These are phyloP conservation scores for Tolypocladium ovalisporum DNA, from an alignment of 2,329 filamentous ascomycete genomes.

Conservation along the genomic window DNA sequence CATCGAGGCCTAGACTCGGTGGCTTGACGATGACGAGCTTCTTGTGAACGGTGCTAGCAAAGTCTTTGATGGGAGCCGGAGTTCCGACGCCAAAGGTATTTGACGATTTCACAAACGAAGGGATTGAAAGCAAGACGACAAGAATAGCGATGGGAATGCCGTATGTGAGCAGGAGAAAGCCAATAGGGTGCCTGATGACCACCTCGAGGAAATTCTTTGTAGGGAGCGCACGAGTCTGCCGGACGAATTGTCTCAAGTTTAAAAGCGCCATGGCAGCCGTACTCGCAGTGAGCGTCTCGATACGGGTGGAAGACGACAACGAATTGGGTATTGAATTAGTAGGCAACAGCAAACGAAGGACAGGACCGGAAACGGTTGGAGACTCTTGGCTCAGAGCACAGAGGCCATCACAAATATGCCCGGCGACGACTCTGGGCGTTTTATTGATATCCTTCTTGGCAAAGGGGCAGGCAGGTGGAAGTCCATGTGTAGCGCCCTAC, in stretches of 20 bases:
- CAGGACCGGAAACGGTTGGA: no score
- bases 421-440: no score
- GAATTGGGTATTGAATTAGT: no score
- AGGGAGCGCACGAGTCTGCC: constrained; percentile 5
- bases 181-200: constrained; percentile 5
- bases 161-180: constrained; percentile 12
- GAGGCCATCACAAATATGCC: no score
- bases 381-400: no score
- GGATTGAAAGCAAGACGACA: constrained; percentile 15
- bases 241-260: constrained; percentile 2
- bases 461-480: no score
- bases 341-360: no score
- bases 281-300: no score
- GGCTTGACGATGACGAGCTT: constrained; percentile 16
- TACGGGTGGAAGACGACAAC: no score
- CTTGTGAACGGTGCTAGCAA: constrained; percentile 8
- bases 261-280: neutral
- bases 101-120: constrained; percentile 8
- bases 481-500: no score
- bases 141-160: constrained; percentile 17
- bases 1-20: constrained; percentile 11
- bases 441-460: no score
- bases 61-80: constrained; percentile 9
- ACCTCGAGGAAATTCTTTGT: constrained; percentile 7
- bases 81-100: constrained; percentile 7